A percentile compares a stretch with the other conserved stretches of the same genome.
Conservation (phyloP, 106 monocot genomes). For the Dendrobium chrysotoxum region DNA sequence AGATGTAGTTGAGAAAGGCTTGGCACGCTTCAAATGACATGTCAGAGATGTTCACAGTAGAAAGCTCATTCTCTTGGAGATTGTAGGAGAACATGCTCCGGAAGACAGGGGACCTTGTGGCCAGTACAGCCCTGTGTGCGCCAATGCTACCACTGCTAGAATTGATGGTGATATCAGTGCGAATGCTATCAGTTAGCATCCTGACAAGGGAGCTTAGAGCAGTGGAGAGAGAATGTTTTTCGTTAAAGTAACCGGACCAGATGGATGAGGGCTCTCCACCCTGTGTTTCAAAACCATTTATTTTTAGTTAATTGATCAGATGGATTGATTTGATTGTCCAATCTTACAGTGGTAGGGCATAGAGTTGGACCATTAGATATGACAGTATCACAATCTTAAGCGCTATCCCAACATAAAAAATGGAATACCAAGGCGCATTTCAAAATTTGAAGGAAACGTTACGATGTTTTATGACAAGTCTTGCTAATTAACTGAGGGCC, state of each 20-base stretch:
- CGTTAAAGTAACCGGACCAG: slow-evolving; percentile 49
- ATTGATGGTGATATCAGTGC: slow-evolving; percentile 80
- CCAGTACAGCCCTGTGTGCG: slow-evolving; percentile 88
- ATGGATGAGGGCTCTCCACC: slow-evolving; percentile 69
- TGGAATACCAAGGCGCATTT: no score
- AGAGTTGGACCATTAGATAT: no score
- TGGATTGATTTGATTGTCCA: no score
- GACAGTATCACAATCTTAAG: no score
- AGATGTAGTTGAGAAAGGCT: slow-evolving; percentile 82
- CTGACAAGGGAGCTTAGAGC: slow-evolving; percentile 42
- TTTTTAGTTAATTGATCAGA: no score
- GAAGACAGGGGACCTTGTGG: slow-evolving; percentile 82
- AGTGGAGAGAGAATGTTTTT: slow-evolving; percentile 27
- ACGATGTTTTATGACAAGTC: no score
- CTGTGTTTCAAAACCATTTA: slow-evolving; percentile 20
- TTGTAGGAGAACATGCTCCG: slow-evolving; percentile 90
- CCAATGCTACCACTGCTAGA: slow-evolving; percentile 41
- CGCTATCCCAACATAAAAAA: no score
- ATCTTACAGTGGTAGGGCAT: no score
- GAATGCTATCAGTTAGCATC: slow-evolving; percentile 67
- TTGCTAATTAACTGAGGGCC: no score
- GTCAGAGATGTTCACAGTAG: slow-evolving; percentile 69
- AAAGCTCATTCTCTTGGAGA: slow-evolving; percentile 73
- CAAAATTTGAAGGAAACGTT: no score
- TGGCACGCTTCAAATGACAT: slow-evolving; percentile 68